Base-by-base conservation (phyloP, 441 rosid genomes). In the Sinapis alba region DNA sequence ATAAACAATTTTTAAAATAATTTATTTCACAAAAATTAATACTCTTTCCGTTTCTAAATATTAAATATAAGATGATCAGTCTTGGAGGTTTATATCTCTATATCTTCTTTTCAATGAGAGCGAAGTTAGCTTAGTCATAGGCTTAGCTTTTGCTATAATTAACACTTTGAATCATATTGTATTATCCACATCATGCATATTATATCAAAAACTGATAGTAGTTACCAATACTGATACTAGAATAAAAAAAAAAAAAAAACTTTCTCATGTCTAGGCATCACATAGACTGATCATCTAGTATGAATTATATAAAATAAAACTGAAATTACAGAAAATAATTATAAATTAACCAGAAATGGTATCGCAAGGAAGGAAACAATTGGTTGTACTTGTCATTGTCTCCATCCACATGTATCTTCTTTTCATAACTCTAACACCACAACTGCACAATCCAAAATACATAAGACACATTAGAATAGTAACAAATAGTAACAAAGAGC, bases 391-490 rank as follows among this genome's bases (percentile, higher is more conserved):
- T 43, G 12, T 66, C 24, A 30, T 30, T 15, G 36, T 45, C 61
- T 10, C 32, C 34, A 41, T 54, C 65, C 34, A 68, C 67, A 26
- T 45, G 24, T 23, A 32, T 41, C 51, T 21, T 69, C 53, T 23
- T 69, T 43, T 70, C 67, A 77, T 26, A 77, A 71, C 65, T 77
- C 80, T 47, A 77, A 65, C 66, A 77, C 80, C 75, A 77, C 80
- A 77, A 77, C 80, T 77, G 30, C 54, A 56, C 23, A 62, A 76
- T 26, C 50, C 20, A 67, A 61, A 23, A 20, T 56, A 12, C 11
- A 45, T 56, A 11, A 21, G 41, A 61, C 4, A 62, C 54, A 54
- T 3, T 13, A 26, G 16, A 65, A 10, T 20, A 62, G 16, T 24
- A 74, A 28, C n/a, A 38, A 20, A 28, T 3, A 50, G 28, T 65